A percentile compares a stretch with the other conserved stretches of the same genome.
Evolutionary conservation across 2,329 filamentous ascomycete species (phyloP).

Genomic region (Stagonosporopsis cucurbitacearum): DNA sequence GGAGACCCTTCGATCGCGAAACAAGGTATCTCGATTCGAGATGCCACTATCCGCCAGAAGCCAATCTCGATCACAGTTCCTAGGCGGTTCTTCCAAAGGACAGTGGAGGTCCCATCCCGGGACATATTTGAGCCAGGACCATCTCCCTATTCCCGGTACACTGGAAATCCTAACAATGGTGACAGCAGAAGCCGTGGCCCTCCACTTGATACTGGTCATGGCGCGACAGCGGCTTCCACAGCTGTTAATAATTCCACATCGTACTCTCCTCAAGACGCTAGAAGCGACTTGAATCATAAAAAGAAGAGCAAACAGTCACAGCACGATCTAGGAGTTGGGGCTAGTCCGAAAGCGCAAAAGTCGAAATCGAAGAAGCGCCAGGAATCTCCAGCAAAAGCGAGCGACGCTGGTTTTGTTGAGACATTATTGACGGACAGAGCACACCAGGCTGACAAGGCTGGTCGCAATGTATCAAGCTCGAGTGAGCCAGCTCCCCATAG

Average conservation of each 20-base stretch:
- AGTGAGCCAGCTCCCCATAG: not conserved
- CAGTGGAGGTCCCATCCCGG: not conserved
- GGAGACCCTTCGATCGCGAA: conserved; percentile 19
- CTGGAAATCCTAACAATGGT: not conserved
- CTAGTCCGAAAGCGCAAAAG: conserved; percentile 27
- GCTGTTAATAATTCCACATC: conserved; percentile 1
- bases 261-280: conserved; percentile 49
- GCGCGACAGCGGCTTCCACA: not conserved
- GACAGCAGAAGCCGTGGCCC: not conserved
- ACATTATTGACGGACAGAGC: too few species aligned
- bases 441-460: not conserved
- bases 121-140: not conserved
- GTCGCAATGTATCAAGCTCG: not conserved
- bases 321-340: conserved; percentile 1
- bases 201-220: conserved; percentile 1
- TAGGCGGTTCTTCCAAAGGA: conserved; percentile 29
- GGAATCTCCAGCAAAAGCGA: conserved; percentile 21
- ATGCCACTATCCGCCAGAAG: conserved; percentile 19
- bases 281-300: conserved; percentile 38
- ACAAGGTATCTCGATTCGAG: conserved; percentile 19
- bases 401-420: not conserved
- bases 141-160: conserved; percentile 3
- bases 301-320: conserved; percentile 14
- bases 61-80: conserved; percentile 28
- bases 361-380: conserved; percentile 24